These are phyloP conservation scores for Saturnispora besseyi DNA, from an alignment of 805 yeast genomes.

Conservation along the genomic window DNA sequence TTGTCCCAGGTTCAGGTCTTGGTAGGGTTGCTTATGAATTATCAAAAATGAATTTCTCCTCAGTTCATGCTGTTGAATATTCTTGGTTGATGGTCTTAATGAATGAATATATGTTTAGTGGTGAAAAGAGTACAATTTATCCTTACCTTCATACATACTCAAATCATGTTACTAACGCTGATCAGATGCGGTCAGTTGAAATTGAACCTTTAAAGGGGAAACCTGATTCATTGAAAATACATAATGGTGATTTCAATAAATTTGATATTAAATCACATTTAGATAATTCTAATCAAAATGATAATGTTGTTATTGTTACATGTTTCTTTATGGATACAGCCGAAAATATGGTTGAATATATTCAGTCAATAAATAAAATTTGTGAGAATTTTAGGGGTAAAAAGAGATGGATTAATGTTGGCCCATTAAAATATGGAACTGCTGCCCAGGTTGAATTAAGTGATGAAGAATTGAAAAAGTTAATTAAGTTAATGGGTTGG, in stretches of 20 bases:
- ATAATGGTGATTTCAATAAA: slow-evolving; percentile 57
- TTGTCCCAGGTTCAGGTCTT: slow-evolving; percentile 85
- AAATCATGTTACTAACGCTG: slow-evolving; percentile 40
- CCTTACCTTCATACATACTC: slow-evolving; percentile 64
- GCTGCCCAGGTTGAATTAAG: slow-evolving; percentile 70
- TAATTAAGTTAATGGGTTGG: slow-evolving; percentile 62
- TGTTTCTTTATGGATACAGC: slow-evolving; percentile 90
- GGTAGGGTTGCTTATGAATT: slow-evolving; percentile 70
- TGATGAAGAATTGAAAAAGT: slow-evolving; percentile 52
- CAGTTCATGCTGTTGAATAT: slow-evolving; percentile 66
- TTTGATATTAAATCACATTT: slow-evolving; percentile 30
- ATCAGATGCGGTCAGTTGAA: slow-evolving; percentile 42
- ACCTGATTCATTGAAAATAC: slow-evolving; percentile 41
- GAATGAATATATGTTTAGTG: slow-evolving; percentile 45
- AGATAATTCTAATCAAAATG: slow-evolving; percentile 16
- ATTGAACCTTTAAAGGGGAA: slow-evolving; percentile 24
- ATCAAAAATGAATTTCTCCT: slow-evolving; percentile 27
- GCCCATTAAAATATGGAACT: slow-evolving; percentile 89
- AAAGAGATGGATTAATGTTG: slow-evolving; percentile 76
- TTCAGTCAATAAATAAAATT: slow-evolving; percentile 51
- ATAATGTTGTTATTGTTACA: slow-evolving; percentile 48
- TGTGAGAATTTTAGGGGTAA: slow-evolving; percentile 26
- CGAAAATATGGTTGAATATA: slow-evolving; percentile 68
- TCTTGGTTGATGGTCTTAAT: slow-evolving; percentile 70
- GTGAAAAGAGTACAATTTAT: slow-evolving; percentile 16